phyloP scores from a whole-genome alignment of 768 basidiomycete genomes.

The Tephrocybe rancida region DNA sequence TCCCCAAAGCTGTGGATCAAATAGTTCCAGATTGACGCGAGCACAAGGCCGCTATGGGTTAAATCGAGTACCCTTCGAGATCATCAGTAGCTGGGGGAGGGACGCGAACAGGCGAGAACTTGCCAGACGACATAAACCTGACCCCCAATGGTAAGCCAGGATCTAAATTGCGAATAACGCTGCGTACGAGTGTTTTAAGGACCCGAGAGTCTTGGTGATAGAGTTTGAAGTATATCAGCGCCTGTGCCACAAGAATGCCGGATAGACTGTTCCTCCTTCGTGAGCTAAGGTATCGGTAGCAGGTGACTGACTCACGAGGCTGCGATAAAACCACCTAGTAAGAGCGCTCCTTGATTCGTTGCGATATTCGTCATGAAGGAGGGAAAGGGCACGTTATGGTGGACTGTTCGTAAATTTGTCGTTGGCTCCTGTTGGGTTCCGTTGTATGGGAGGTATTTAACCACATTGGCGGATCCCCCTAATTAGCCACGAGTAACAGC shows the following conservation, averaged over 20 bases:
- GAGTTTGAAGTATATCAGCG: conserved; percentile 34
- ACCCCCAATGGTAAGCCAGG: not conserved
- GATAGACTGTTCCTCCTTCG: conserved; percentile 22
- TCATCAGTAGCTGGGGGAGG: not conserved
- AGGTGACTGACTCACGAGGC: conserved; percentile 29
- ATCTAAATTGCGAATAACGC: not conserved
- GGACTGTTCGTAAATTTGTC: not conserved
- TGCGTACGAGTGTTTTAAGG: conserved; percentile 31
- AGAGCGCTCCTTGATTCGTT: conserved; percentile 37
- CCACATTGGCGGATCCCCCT: not conserved
- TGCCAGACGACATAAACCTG: conserved; percentile 37
- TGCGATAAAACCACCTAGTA: conserved; percentile 39
- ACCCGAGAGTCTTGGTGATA: conserved; percentile 28
- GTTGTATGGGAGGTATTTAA: not conserved
- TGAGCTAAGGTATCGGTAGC: not conserved
- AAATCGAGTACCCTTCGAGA: conserved; percentile 25
- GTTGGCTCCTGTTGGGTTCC: too few relatives aligned
- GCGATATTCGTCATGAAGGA: conserved; percentile 29
- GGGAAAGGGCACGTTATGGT: not conserved
- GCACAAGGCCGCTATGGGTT: conserved; percentile 25
- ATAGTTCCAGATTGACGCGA: conserved; percentile 28
- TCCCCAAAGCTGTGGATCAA: conserved; percentile 23
- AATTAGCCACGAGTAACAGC: not conserved
- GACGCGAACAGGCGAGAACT: not conserved
- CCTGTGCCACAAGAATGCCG: conserved; percentile 37